A percentile compares a stretch with the other conserved stretches of the same genome.
Conservation (phyloP, 73 alveolate species). For the Effrenium voratum region DNA sequence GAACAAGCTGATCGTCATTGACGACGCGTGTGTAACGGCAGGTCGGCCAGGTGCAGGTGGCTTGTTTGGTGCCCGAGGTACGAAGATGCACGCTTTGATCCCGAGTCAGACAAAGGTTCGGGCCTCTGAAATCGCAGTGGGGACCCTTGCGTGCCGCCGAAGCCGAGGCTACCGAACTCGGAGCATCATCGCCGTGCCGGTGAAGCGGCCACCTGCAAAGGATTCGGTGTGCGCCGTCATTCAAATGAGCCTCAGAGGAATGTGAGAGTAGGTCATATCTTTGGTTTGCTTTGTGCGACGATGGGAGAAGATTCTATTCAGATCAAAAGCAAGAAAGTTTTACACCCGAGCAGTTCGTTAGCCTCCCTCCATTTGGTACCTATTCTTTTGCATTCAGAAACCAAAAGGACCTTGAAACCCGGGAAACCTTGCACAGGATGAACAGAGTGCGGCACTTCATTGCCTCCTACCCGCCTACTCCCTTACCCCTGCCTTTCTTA, state of each 20-base stretch:
- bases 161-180: constrained; percentile 70
- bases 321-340: too few relatives aligned
- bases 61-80: neutral
- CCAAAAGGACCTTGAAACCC: too few relatives aligned
- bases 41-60: neutral
- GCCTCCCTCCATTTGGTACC: too few relatives aligned
- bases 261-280: neutral
- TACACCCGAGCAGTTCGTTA: too few relatives aligned
- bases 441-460: too few relatives aligned
- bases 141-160: neutral
- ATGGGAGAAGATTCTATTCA: too few relatives aligned
- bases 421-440: too few relatives aligned
- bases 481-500: too few relatives aligned
- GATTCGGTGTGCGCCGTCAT: constrained; percentile 70
- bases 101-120: constrained; percentile 29
- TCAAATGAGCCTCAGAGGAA: constrained; percentile 43
- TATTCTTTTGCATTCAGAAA: too few relatives aligned
- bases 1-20: constrained; percentile 74
- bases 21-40: constrained; percentile 22
- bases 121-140: neutral
- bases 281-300: too few relatives aligned
- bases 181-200: constrained; percentile 85
- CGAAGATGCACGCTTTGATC: constrained; percentile 80
- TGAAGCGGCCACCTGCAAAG: constrained; percentile 40
- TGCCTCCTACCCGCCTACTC: too few relatives aligned